phyloP scores from a whole-genome alignment of 768 basidiomycete genomes.

The Psilocybe sp. region DNA sequence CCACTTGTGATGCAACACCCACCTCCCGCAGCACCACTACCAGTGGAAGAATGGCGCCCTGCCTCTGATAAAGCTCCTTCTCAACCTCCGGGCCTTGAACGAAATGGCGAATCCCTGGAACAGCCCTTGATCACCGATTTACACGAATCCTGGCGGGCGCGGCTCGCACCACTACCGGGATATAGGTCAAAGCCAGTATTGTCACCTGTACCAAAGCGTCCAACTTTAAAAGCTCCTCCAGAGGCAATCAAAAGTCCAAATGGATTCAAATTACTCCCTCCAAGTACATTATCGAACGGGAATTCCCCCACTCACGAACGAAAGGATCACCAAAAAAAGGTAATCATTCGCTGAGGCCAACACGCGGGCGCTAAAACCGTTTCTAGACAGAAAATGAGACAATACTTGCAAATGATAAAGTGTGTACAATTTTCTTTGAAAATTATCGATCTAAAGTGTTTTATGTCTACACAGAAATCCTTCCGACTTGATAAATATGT shows the following conservation, averaged over 20 bases:
- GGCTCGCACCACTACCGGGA: slow-evolving; percentile 41
- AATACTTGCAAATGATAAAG: slow-evolving; percentile 12
- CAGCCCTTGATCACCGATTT: slow-evolving; percentile 9
- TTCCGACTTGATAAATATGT: slow-evolving; percentile 47
- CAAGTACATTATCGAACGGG: not conserved
- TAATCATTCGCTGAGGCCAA: no score
- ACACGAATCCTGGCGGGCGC: slow-evolving; percentile 38
- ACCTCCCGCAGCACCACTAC: no score
- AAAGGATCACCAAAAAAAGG: no score
- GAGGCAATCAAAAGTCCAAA: slow-evolving; percentile 3
- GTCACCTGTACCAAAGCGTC: slow-evolving; percentile 20
- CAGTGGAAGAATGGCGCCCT: no score
- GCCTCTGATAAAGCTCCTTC: no score
- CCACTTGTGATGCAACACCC: no score
- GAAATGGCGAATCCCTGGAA: no score
- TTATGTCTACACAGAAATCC: slow-evolving; percentile 15
- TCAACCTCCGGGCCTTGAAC: no score
- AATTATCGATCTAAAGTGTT: not conserved
- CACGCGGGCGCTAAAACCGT: not conserved
- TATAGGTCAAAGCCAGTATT: slow-evolving; percentile 32
- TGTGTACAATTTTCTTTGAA: not conserved
- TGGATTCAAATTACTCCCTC: slow-evolving; percentile 7
- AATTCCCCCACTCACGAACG: no score
- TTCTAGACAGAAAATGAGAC: slow-evolving; percentile 3
- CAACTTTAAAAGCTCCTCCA: slow-evolving; percentile 11